These are phyloP conservation scores for Calophaca sinica DNA, from an alignment of 306 rosid species.

Conservation along the genomic window DNA sequence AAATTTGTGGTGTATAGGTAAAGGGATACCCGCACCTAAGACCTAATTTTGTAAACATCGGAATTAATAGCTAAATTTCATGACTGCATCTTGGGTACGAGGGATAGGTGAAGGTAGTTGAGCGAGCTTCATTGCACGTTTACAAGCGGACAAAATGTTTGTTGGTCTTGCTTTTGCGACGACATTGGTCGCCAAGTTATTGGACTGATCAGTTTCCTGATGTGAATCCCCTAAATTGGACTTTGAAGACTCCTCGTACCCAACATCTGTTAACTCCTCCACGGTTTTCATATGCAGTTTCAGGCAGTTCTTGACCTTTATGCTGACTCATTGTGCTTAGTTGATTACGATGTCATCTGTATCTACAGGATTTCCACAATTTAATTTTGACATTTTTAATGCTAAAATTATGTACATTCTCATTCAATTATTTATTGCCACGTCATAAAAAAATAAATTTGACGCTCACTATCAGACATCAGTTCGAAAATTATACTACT, in stretches of 20 bases:
- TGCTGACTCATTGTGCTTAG: neutral
- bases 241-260: neutral
- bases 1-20: neutral
- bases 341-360: neutral
- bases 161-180: neutral
- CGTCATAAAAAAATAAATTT: neutral
- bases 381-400: neutral
- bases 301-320: neutral
- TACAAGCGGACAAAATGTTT: neutral
- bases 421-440: neutral
- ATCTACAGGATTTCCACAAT: neutral
- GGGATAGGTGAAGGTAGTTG: conserved; percentile 20
- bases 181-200: neutral
- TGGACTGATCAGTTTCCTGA: neutral
- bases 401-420: neutral
- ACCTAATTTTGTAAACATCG: neutral
- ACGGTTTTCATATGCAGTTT: neutral
- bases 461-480: neutral
- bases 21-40: neutral
- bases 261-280: neutral
- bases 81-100: neutral
- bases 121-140: neutral
- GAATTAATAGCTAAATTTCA: neutral
- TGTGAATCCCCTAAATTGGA: conserved; percentile 2
- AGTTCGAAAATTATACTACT: too few relatives aligned